Base-by-base conservation (phyloP, 192 early-diverging fungal genomes). In the Gamsiella multidivaricata region DNA sequence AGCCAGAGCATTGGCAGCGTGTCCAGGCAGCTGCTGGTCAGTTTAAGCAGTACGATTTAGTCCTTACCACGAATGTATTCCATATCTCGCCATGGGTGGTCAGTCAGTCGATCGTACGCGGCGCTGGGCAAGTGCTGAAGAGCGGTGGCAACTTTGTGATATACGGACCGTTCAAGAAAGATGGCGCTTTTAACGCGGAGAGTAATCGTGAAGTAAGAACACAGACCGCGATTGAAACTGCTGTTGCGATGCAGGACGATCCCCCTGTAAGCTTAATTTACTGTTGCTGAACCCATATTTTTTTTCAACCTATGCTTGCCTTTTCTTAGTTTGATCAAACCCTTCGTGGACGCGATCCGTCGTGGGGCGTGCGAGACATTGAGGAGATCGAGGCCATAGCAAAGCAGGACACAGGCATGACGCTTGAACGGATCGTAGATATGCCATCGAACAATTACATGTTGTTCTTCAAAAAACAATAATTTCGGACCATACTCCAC, bases 11-110 rank as follows among this genome's bases (percentile, higher is more conserved):
- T 32, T 78, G 74, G 74, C 22, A 69, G 11, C 23, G 34, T 6
- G 47, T 78, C 9, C 34, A 36, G 1, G 25, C 64, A 37, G 31
- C 25, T 10, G 54, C 20, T 3, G 45, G 45, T 18, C 59, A 62
- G 22, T 25, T 32, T 25, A 12, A 69, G 15, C 66, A 69, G 32
- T 78, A 63, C 25, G 74, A 78, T 46, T 7, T 78, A 47, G 63
- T 78, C 1, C 14, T 78, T 28, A 59, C 65, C 0, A 78, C 74
- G 7, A 78, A 78, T 41, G 74, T 78, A 5, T 69, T 78, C 18
- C 74, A 78, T 41, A 78, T 78, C 8, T 78, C 74, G 17, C 74
- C 74, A 9, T 78, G 65, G 74, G 52, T 69, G n/a, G 74, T 78
- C 7, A 59, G 65, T 0, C 49, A 69, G 49, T 78, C 65, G 6